Percentiles rank a stretch among this genome's conserved stretches.
These are phyloP conservation scores for Cicer cuneatum DNA, from an alignment of 306 rosid genomes.

Conservation along the genomic window DNA sequence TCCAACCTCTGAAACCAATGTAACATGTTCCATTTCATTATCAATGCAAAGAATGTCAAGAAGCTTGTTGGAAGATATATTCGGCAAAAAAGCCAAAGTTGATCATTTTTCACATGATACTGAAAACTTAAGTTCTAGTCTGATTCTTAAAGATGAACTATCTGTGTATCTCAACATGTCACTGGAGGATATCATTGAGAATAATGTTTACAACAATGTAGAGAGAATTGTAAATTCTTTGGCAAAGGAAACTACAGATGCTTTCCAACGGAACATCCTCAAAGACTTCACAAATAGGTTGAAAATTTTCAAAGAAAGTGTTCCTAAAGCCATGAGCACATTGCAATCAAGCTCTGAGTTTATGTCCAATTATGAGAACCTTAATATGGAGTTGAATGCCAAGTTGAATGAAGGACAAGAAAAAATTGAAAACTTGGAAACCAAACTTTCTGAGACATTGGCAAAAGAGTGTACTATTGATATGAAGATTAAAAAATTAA, in stretches of 20 bases:
- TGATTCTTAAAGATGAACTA: conserved; percentile 1
- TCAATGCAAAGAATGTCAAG: conserved; percentile 15
- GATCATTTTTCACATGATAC: neutral
- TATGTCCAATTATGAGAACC: conserved; percentile 7
- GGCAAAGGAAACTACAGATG: conserved; percentile 1
- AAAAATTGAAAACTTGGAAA: conserved; percentile 7
- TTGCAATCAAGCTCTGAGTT: conserved; percentile 6
- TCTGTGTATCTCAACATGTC: conserved; percentile 4
- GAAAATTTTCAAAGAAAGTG: conserved; percentile 10
- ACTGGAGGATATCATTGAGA: neutral
- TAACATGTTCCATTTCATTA: conserved; percentile 1
- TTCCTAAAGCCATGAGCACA: neutral
- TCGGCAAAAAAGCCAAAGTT: neutral
- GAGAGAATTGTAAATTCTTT: neutral
- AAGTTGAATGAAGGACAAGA: conserved; percentile 9
- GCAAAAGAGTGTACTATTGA: neutral
- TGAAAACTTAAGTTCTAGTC: conserved; percentile 5
- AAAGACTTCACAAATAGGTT: neutral
- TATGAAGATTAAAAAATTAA: conserved; percentile 2
- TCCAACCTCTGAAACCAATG: neutral
- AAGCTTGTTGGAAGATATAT: neutral
- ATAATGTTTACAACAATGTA: neutral
- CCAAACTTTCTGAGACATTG: conserved; percentile 13
- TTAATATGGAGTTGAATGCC: neutral
- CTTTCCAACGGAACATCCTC: conserved; percentile 1